Evolutionary conservation across 805 yeast genomes (phyloP), one percentile per base, ranked within the genome.

Genomic region (Kockiozyma suomiensis): DNA sequence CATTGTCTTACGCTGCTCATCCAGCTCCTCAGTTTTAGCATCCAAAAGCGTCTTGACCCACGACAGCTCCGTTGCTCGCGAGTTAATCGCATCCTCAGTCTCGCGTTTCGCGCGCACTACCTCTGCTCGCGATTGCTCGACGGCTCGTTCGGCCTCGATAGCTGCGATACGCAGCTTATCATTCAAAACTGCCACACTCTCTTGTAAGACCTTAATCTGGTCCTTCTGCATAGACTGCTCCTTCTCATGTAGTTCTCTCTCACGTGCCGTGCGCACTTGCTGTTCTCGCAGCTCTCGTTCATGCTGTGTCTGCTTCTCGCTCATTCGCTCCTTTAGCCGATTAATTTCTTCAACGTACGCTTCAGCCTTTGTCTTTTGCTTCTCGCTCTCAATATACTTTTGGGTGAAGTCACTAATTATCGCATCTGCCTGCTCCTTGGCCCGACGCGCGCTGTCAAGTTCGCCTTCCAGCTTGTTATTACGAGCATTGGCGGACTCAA

Each of bases 51-150:
- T 48, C 46, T 50, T 52, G n/a, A 61, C 25, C 62, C 62, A 61
- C n/a, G 62, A 42, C n/a, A 61, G 45, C 47, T 61, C 65, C 13
- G 60, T 43, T 19, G 62, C 58, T 12, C 62, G 56, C 21, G 54
- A 47, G 38, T 48, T 50, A n/a, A 46, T 40, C 28, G 52, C 42
- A 21, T 61, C 65, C 5, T 54, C 58, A 4, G 48, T 43, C 40
- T 52, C 62, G n/a, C 62, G 58, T 17, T 30, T 21, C 7, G 41
- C 55, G 15, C 19, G 40, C 3, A 26, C 23, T 21, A 58, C 35
- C 15, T 54, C 56, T 13, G 30, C 46, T 32, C 33, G 30, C 17
- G 48, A 19, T 21, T 37, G 35, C 35, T 45, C 60, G 10, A 30
- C 50, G 15, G 21, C 35, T 3, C 59, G 54, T 28, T 50, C 58